Evolutionary conservation across 1,284 basidiomycete genomes (phyloP).

Genomic region (Salmacisia buchloeana): DNA sequence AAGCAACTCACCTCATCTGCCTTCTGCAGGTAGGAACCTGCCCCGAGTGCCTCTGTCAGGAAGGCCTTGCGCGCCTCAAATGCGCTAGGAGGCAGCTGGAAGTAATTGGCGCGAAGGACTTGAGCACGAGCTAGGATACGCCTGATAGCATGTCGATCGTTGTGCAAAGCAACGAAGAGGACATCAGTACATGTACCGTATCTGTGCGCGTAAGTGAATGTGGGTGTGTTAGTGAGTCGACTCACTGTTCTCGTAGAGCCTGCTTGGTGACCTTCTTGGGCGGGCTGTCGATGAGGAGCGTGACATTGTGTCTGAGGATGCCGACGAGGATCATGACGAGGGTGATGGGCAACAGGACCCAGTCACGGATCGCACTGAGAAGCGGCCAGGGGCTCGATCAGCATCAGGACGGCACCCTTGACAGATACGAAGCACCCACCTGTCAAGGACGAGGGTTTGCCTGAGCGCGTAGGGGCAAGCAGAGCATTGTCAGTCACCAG

Average conservation of each 20-base stretch:
- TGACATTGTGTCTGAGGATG: constrained; percentile 86
- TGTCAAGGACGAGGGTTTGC: constrained; percentile 34
- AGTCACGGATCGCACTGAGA: constrained; percentile 52
- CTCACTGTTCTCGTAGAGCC: constrained; percentile 87
- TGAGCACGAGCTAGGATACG: constrained; percentile 36
- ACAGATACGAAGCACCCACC: constrained; percentile 12
- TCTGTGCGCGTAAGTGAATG: too few species aligned
- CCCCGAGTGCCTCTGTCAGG: constrained; percentile 30
- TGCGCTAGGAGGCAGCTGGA: constrained; percentile 32
- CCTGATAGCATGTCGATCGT: constrained; percentile 12
- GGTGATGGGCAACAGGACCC: constrained; percentile 89
- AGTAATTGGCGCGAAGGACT: constrained; percentile 36
- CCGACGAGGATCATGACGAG: constrained; percentile 97
- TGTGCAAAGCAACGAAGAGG: constrained; percentile 3
- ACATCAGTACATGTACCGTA: not conserved
- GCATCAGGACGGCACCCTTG: not conserved
- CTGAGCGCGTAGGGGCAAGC: constrained; percentile 11
- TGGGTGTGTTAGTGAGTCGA: too few species aligned
- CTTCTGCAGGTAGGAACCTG: constrained; percentile 39
- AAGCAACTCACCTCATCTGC: constrained; percentile 18
- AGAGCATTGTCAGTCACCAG: not conserved
- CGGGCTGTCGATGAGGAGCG: constrained; percentile 72
- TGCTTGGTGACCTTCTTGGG: constrained; percentile 74
- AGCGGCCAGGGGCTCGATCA: not conserved
- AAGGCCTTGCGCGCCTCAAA: constrained; percentile 34